phyloP scores from a whole-genome alignment of 306 rosid species.

The Cicer chorassanicum region DNA sequence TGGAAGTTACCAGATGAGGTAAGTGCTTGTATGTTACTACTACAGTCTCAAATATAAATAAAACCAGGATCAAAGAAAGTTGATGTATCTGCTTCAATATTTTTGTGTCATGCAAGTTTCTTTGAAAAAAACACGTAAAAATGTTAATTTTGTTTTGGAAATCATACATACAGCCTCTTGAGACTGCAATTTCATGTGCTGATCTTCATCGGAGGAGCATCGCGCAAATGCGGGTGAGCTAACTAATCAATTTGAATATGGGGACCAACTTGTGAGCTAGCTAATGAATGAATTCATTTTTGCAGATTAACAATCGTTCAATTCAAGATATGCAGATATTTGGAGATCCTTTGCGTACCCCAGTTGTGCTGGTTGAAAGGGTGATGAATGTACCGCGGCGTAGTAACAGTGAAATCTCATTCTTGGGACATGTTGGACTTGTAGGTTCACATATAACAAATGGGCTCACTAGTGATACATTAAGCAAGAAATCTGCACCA shows the following conservation, averaged over 20 bases:
- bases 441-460: conserved; percentile 48
- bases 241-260: conserved; percentile 25
- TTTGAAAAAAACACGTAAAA: conserved; percentile 30
- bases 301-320: conserved; percentile 82
- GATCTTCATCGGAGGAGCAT: conserved; percentile 89
- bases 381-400: conserved; percentile 82
- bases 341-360: conserved; percentile 75
- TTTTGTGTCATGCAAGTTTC: conserved; percentile 20
- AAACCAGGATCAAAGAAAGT: too few species aligned
- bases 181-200: conserved; percentile 73
- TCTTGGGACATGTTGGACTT: conserved; percentile 57
- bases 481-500: conserved; percentile 48
- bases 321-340: conserved; percentile 93
- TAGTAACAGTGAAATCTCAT: conserved; percentile 67
- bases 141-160: conserved; percentile 33
- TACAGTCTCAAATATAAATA: too few species aligned
- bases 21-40: conserved; percentile 50
- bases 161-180: conserved; percentile 71
- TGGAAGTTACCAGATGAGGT: conserved; percentile 84
- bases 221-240: conserved; percentile 81
- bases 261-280: conserved; percentile 15
- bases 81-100: neutral
- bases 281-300: conserved; percentile 29
- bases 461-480: conserved; percentile 48
- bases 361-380: conserved; percentile 85